Base-by-base conservation (phyloP, 2,329 filamentous ascomycete genomes). In the Blastomyces parvus region DNA sequence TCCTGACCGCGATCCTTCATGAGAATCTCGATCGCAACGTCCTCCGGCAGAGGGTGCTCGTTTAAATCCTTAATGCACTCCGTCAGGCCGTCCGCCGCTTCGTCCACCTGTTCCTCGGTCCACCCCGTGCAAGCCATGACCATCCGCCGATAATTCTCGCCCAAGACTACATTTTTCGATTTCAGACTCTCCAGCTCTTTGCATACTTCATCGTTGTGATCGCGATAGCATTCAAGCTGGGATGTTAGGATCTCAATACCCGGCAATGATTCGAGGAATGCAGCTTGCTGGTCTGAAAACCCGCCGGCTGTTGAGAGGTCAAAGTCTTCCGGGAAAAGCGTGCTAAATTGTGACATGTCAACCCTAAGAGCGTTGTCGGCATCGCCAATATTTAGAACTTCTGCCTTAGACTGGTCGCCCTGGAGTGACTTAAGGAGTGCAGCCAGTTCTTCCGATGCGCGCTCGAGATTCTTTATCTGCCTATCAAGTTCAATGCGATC, bases 91-190 rank as follows among this genome's bases (percentile, higher is more conserved):
- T 91, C 89, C 0, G 97, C 81, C 60, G 91, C 84, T 63, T 85
- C 84, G 69, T 97, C 94, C 17, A 97, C 89, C 64, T 90, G 84
- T 9, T 83, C 82, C 66, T 95, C 91, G 0, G 85, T 83, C 42
- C 92, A 89, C 9, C 86, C 87, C 0, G 91, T 96, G 73, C 93
- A 97, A 14, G 97, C 79, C 62, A 88, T 86, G 30, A 99, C 91
- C 38, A 97, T 90, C 67, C 88, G 89, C 33, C 91, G 84, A 73
- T 97, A 97, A 76, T 94, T 91, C 67, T 88, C 82, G 71, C 96
- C 93, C 3, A 96, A 82, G 62, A 96, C 91, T 4, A 86, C 87
- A 69, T 90, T 93, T 64, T 89, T 86, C 38, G 88, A 87, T 73
- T 90, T 88, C 9, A 99, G 82, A 6, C 83, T 83, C 22, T 84